phyloP scores from a whole-genome alignment of 257 asterid species.

The Solanum virginianum region DNA sequence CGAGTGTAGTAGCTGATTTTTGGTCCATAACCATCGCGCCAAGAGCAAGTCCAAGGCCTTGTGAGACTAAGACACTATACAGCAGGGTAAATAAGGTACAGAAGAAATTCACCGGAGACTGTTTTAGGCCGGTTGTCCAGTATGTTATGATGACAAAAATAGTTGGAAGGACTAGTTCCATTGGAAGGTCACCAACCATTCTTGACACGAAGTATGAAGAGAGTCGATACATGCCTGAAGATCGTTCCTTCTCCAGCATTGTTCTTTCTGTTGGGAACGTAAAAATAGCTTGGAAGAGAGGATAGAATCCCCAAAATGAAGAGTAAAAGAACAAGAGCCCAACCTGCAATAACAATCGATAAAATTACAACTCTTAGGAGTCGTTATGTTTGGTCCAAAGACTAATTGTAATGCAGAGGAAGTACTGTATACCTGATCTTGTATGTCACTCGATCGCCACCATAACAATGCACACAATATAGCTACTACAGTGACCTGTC shows the following conservation, averaged over 20 bases:
- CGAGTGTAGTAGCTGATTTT: constrained; percentile 42
- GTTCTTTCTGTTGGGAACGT: constrained; percentile 60
- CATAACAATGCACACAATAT: constrained; percentile 53
- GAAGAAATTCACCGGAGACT: constrained; percentile 25
- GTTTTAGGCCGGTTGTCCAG: constrained; percentile 70
- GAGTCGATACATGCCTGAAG: constrained; percentile 79
- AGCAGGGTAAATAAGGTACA: constrained; percentile 33
- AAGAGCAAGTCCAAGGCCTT: constrained; percentile 69
- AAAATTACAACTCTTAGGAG: background rate
- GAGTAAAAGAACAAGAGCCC: constrained; percentile 53
- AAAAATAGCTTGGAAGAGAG: constrained; percentile 69
- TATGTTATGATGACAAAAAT: constrained; percentile 40
- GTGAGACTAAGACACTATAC: constrained; percentile 36
- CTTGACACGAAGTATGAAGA: constrained; percentile 76
- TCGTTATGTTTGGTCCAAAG: background rate
- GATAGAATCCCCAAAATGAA: constrained; percentile 74
- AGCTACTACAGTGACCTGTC: constrained; percentile 38
- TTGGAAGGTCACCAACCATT: constrained; percentile 60
- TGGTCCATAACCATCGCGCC: constrained; percentile 66
- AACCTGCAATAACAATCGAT: constrained; percentile 19
- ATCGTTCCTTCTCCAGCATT: constrained; percentile 59
- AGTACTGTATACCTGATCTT: constrained; percentile 51
- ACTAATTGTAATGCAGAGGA: background rate
- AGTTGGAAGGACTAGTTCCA: constrained; percentile 79
- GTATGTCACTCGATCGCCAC: constrained; percentile 64